A percentile compares a stretch with the other conserved stretches of the same genome.
These are phyloP conservation scores for Aspergillus sclerotiicarbonarius DNA, from an alignment of 495 filamentous ascomycete species.

Conservation along the genomic window DNA sequence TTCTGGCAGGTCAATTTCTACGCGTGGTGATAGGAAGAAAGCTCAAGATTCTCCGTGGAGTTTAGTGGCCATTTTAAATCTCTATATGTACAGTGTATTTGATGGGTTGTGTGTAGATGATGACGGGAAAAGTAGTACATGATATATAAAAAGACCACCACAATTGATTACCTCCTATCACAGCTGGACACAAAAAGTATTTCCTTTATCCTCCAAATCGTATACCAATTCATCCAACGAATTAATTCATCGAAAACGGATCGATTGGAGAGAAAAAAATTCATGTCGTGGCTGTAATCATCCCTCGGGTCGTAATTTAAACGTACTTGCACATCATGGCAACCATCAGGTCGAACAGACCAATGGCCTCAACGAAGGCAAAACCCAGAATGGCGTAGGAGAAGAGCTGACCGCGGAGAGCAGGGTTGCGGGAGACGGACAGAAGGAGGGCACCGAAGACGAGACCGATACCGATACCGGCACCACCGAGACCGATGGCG, in stretches of 20 bases:
- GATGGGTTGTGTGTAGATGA: slow-evolving; percentile 21
- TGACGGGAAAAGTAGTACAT: slow-evolving; percentile 26
- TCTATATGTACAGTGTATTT: slow-evolving; percentile 48
- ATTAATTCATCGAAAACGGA: background rate
- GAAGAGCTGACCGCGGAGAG: slow-evolving; percentile 88
- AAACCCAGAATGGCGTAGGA: slow-evolving; percentile 92
- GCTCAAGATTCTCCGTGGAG: slow-evolving; percentile 4
- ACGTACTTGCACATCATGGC: slow-evolving; percentile 79
- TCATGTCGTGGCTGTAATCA: background rate
- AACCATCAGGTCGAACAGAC: slow-evolving; percentile 92
- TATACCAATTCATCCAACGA: background rate
- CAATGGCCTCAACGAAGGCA: slow-evolving; percentile 90
- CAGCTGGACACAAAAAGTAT: background rate
- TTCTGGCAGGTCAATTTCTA: background rate
- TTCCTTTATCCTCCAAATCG: background rate
- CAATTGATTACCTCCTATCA: slow-evolving; percentile 21
- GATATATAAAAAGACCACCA: slow-evolving; percentile 34
- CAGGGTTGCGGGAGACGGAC: slow-evolving; percentile 84
- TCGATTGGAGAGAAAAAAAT: slow-evolving; percentile 1
- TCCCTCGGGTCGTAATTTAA: slow-evolving; percentile 28
- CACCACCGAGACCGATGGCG: slow-evolving; percentile 86
- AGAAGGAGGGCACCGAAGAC: slow-evolving; percentile 85
- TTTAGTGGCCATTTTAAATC: slow-evolving; percentile 36
- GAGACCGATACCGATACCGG: slow-evolving; percentile 89
- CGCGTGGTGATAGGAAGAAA: background rate